phyloP scores from a whole-genome alignment of 2,329 filamentous ascomycete genomes.

The Colletotrichum cordylinicola region DNA sequence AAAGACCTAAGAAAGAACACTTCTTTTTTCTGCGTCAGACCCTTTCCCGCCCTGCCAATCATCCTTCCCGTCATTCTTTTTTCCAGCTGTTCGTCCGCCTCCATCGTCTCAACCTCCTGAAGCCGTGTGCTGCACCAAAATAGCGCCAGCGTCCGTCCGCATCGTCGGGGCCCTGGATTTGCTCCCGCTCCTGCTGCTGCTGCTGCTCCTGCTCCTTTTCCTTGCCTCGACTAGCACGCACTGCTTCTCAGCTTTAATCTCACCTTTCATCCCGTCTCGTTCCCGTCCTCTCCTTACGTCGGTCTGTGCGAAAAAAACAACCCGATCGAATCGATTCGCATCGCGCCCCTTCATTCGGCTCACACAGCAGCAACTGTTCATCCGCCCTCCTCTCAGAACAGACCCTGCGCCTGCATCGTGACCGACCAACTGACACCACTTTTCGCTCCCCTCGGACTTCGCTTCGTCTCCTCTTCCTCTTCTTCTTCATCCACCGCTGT shows the following conservation, averaged over 20 bases:
- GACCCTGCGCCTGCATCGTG: not conserved
- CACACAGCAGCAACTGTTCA: not conserved
- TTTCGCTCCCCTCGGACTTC: not conserved
- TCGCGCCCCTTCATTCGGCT: not conserved
- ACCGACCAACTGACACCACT: not conserved
- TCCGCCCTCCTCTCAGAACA: not conserved
- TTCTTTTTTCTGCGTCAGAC: slow-evolving; percentile 10
- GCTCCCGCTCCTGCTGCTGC: not conserved
- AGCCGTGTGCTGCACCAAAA: slow-evolving; percentile 19
- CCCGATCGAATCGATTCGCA: not conserved
- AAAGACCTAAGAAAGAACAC: not conserved
- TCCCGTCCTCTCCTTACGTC: slow-evolving; percentile 14
- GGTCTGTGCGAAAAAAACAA: slow-evolving; percentile 16
- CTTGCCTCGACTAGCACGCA: not conserved
- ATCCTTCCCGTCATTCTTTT: slow-evolving; percentile 14
- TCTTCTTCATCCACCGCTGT: not conserved
- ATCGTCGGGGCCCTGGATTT: not conserved
- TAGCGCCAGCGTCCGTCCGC: slow-evolving; percentile 17
- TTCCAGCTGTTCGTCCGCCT: not conserved
- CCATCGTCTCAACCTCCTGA: slow-evolving; percentile 17
- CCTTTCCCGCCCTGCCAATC: slow-evolving; percentile 19
- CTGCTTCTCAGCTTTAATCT: slow-evolving; percentile 9
- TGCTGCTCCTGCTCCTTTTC: not conserved
- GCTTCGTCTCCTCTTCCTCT: not conserved
- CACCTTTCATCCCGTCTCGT: slow-evolving; percentile 16